Conservation (phyloP, 805 yeast species). For the Metschnikowia henanensis region DNA sequence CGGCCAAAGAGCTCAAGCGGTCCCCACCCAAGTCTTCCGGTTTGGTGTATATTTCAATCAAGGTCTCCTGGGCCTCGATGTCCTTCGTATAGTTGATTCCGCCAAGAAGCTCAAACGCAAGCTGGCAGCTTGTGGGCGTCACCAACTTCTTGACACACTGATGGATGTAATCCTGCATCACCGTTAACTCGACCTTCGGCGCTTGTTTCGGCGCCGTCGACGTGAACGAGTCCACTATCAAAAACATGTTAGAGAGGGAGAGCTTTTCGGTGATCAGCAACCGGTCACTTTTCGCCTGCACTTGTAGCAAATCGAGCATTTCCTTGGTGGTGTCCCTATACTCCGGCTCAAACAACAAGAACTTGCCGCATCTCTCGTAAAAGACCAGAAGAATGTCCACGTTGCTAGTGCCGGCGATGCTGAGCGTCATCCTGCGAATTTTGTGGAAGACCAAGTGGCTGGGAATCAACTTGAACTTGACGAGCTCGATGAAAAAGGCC, state of each 20-base stretch:
- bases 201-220: conserved; percentile 4
- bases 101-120: conserved; percentile 9
- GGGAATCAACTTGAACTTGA: conserved; percentile 75
- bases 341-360: conserved; percentile 56
- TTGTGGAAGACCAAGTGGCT: conserved; percentile 72
- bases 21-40: conserved; percentile 66
- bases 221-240: conserved; percentile 49
- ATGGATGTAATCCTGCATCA: conserved; percentile 13
- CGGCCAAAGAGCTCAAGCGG: conserved; percentile 50
- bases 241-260: conserved; percentile 56
- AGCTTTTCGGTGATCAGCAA: conserved; percentile 55
- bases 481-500: conserved; percentile 68
- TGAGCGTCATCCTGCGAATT: conserved; percentile 57
- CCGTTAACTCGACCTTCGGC: conserved; percentile 1
- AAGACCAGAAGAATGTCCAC: conserved; percentile 68
- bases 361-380: conserved; percentile 72
- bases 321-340: conserved; percentile 59
- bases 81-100: conserved; percentile 47
- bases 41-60: conserved; percentile 47
- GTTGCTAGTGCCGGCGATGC: conserved; percentile 52
- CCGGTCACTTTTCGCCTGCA: conserved; percentile 47
- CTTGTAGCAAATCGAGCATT: conserved; percentile 57
- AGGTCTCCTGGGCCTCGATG: conserved; percentile 30
- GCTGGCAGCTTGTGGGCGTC: background rate
- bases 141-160: conserved; percentile 15